Evolutionary conservation across 805 yeast species (phyloP).

Genomic region (Brettanomyces sp.): DNA sequence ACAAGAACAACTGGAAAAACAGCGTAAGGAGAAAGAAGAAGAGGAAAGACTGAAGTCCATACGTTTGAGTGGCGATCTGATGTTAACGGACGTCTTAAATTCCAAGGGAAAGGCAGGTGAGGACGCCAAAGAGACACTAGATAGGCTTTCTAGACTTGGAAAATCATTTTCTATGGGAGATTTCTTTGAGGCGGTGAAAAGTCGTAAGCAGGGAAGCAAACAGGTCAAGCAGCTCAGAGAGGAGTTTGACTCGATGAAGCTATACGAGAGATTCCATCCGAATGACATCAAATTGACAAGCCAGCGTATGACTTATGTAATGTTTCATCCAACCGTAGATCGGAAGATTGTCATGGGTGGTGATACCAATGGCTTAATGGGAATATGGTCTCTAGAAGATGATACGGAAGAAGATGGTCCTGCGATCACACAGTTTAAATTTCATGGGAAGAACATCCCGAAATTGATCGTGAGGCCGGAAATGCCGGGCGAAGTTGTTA

Average conservation of each 20-base stretch:
- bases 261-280: slow-evolving; percentile 54
- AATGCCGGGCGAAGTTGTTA: slow-evolving; percentile 41
- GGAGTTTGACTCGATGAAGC: slow-evolving; percentile 39
- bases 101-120: slow-evolving; percentile 27
- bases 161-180: slow-evolving; percentile 60
- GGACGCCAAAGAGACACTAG: slow-evolving; percentile 16
- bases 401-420: slow-evolving; percentile 31
- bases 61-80: slow-evolving; percentile 58
- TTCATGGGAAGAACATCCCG: slow-evolving; percentile 71
- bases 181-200: slow-evolving; percentile 46
- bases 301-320: slow-evolving; percentile 64
- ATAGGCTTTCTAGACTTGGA: slow-evolving; percentile 31
- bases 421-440: slow-evolving; percentile 53
- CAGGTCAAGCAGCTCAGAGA: slow-evolving; percentile 40
- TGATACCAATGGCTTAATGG: slow-evolving; percentile 79
- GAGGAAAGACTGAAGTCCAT: slow-evolving; percentile 40
- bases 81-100: slow-evolving; percentile 45
- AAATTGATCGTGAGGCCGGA: slow-evolving; percentile 42
- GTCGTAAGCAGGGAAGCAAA: slow-evolving; percentile 26
- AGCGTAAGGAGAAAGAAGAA: slow-evolving; percentile 24
- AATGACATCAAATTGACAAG: slow-evolving; percentile 61
- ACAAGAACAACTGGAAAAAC: slow-evolving; percentile 27
- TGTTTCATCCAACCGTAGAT: slow-evolving; percentile 64
- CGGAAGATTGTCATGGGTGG: slow-evolving; percentile 72
- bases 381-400: slow-evolving; percentile 73